Base-by-base conservation (phyloP, 805 yeast genomes). In the Candida jianshihensis region DNA sequence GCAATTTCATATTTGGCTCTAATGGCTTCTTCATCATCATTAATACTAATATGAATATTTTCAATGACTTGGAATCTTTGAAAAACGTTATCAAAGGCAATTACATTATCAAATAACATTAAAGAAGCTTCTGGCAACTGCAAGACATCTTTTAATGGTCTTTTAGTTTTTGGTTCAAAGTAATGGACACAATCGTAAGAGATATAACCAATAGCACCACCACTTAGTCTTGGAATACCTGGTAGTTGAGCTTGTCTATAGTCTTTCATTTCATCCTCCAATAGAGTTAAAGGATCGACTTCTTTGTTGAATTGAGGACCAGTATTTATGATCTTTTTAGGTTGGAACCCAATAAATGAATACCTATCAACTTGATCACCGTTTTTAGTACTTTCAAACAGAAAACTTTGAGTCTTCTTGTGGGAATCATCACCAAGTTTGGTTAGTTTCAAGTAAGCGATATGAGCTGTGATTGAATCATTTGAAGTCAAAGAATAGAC, bases 141-240 rank as follows among this genome's bases (percentile, higher is more conserved):
- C 48, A 92, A 64, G 1, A 81, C 79, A 58, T 92, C 97, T 47
- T 81, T 76, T 48, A 89, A 67, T 4, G 70, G 70, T 45, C 85
- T 74, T 41, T 71, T 72, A 1, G 97, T 90, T 48, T 71, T 80
- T 41, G 99, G 99, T 63, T 92, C 99, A 48, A 92, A 92, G 61
- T 92, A 92, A 57, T 87, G 84, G 53, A 92, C 83, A 66, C 99
- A 92, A 60, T 92, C 99, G 53, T 92, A 92, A 1, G 97, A 86
- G 30, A 92, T 78, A 56, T 88, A 92, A 2, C 99, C 99, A 37
- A 90, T 73, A 6, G 97, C 97, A 44, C 99, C 99, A 39, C 99
- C 98, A 49, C 89, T 80, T 39, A 88, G 64, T 44, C 72, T 75
- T 12, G 96, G 86, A 34, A 89, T 65, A 29, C 95, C 94, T 0